Base-by-base conservation (phyloP, 1,284 basidiomycete genomes). In the Rhizoctonia solani region DNA sequence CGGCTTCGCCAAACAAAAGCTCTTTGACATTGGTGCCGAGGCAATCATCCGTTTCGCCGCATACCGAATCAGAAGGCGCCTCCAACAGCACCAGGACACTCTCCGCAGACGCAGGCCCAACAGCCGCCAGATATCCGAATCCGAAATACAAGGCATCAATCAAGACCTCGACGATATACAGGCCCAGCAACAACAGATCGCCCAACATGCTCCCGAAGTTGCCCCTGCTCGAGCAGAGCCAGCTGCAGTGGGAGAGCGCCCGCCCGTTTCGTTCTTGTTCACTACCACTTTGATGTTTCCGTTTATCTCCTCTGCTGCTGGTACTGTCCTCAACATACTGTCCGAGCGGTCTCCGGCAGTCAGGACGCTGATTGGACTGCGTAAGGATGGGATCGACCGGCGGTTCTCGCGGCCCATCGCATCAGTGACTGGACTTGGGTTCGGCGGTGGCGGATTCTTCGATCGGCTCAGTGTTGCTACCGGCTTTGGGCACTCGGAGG, bases 11-110 rank as follows among this genome's bases (percentile, higher is more conserved):
- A 65, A 65, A 54, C 61, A 65, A 54, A 65, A 65, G 44, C 61
- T 65, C 21, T 65, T 65, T 42, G 61, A 65, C 61, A 41, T 65
- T 23, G 61, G 61, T 23, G 61, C 61, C 23, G 61, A 65, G 46
- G 61, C 61, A 1, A 65, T 65, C 61, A 65, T 65, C 61, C 61
- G 61, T 13, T 65, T 65, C 25, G 61, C 50, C 30, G 50, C 61
- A 3, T 65, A 65, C 41, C 49, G 61, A 9, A 54, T 65, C 41
- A 34, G 61, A 3, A 34, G 61, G 30, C 61, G 61, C 14, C 39
- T 65, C 27, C 61, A 54, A 19, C 37, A 53, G 8, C 49, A 65
- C 61, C 23, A 53, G 19, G 50, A 65, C 14, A 53, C 27, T 6
- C 16, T 65, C 50, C 50, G 27, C 4, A 37, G 61, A 9, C 37